Conservation (phyloP, 169 alveolate species). For the Plasmodium gaboni region DNA sequence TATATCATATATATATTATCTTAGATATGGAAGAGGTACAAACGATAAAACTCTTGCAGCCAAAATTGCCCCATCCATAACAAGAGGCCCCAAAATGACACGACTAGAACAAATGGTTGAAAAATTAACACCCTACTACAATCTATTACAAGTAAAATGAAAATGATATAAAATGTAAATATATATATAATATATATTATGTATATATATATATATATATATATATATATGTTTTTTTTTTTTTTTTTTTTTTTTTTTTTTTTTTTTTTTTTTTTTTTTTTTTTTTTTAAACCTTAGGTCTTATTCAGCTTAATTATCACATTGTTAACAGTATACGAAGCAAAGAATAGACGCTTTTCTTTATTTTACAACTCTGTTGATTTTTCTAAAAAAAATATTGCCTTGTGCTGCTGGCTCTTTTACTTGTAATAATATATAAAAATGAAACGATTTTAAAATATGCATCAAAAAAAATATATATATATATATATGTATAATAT, state of each 20-base stretch:
- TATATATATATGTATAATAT: not conserved
- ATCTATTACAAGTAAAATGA: conserved; percentile 23
- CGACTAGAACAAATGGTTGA: not conserved
- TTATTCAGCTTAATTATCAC: conserved; percentile 30
- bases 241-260: no score
- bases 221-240: not conserved
- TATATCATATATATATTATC: conserved; percentile 23
- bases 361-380: conserved; percentile 29
- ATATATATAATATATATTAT: not conserved
- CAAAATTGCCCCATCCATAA: conserved; percentile 16
- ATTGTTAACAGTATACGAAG: conserved; percentile 24
- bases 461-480: not conserved
- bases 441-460: not conserved
- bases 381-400: conserved; percentile 45
- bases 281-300: not conserved
- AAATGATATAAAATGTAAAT: not conserved
- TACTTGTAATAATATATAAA: conserved; percentile 17
- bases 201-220: not conserved
- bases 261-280: no score
- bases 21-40: conserved; percentile 5
- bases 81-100: not conserved
- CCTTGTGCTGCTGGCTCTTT: conserved; percentile 56
- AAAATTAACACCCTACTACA: conserved; percentile 34
- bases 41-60: conserved; percentile 8
- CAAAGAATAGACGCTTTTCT: conserved; percentile 29